Conservation (phyloP, 345 rosid species). For the Brassica napus region Da-Ae NC_063435.1:26917001-26917500, state of each 20-base stretch:
- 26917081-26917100: neutral
- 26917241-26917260: neutral
- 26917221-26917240: neutral
- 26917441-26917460: neutral
- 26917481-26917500: constrained; percentile 14
- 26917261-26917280: neutral
- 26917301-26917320: neutral
- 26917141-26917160: too few species aligned
- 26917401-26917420: neutral
- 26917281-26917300: neutral
- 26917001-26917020: neutral
- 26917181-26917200: neutral
- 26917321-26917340: neutral
- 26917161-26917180: neutral
- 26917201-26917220: neutral
- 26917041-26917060: neutral
- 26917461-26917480: neutral
- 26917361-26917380: constrained; percentile 3
- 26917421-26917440: constrained; percentile 2
- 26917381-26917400: neutral
- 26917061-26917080: neutral
- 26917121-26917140: too few species aligned
- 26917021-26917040: neutral
- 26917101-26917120: neutral
- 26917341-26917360: neutral